Conservation (phyloP, 1,139 yeast species). For the Yueomyces sp. region DNA sequence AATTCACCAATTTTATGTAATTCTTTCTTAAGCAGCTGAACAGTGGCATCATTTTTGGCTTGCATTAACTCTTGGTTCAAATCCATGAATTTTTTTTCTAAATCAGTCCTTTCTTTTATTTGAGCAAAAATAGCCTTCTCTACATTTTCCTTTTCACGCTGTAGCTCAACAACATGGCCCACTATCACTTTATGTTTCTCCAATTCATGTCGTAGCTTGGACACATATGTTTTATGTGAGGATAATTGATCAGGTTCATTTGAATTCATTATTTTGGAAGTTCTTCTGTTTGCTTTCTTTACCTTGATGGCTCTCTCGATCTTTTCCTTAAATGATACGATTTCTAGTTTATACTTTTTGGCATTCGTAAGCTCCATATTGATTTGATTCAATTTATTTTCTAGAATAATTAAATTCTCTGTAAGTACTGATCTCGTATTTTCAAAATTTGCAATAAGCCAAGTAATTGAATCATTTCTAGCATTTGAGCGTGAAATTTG, state of each 20-base stretch:
- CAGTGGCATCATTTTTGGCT: background rate
- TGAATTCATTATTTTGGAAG: background rate
- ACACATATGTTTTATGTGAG: background rate
- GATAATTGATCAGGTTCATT: background rate
- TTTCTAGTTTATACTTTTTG: constrained; percentile 25
- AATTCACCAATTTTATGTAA: constrained; percentile 1
- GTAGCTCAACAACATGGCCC: constrained; percentile 8
- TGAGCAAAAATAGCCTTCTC: background rate
- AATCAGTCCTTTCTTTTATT: background rate
- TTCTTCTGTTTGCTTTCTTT: background rate
- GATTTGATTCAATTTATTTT: constrained; percentile 31
- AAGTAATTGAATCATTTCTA: constrained; percentile 21
- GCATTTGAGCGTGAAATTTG: constrained; percentile 18
- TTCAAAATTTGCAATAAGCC: constrained; percentile 22
- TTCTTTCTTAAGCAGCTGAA: background rate
- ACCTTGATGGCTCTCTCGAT: background rate
- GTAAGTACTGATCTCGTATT: constrained; percentile 23
- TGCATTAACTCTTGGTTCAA: background rate
- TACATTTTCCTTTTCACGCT: background rate
- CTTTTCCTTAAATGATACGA: background rate
- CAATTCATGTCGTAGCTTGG: constrained; percentile 17
- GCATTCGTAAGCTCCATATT: constrained; percentile 26
- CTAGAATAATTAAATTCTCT: constrained; percentile 38
- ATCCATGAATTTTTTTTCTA: no score
- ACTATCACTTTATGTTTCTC: constrained; percentile 1